Percentiles rank a stretch among this genome's conserved stretches.
These are phyloP conservation scores for Penium margaritaceum DNA, from an alignment of 139 green algal species.

Conservation along the genomic window DNA sequence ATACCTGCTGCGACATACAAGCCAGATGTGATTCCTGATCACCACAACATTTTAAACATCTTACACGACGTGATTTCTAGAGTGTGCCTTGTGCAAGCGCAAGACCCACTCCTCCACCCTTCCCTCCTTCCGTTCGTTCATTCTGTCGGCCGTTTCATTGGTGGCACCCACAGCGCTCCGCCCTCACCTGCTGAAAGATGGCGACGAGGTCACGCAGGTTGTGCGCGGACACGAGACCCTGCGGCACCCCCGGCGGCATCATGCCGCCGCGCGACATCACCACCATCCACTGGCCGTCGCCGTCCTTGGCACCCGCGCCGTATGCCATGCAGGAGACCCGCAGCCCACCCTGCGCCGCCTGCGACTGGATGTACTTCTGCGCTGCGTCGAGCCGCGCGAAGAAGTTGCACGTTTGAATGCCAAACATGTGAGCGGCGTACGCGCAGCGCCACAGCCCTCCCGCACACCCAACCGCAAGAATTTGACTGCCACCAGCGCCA, in stretches of 20 bases:
- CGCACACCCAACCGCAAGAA: not conserved
- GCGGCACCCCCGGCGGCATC: not conserved
- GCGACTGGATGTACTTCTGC: not conserved
- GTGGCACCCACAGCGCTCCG: not conserved
- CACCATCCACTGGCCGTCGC: conserved; percentile 7
- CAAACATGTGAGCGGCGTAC: not conserved
- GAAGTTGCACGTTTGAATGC: conserved; percentile 13
- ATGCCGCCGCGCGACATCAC: not conserved
- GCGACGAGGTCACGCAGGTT: not conserved
- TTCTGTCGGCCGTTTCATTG: too few species aligned
- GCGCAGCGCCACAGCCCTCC: not conserved
- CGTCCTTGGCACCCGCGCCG: too few species aligned
- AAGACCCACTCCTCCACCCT: not conserved
- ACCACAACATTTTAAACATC: not conserved
- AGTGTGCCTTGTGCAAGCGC: not conserved
- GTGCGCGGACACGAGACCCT: not conserved
- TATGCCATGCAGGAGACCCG: not conserved
- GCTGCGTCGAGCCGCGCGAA: not conserved
- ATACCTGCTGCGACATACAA: too few species aligned
- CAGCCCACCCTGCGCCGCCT: not conserved
- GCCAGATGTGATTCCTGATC: not conserved
- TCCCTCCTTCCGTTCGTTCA: too few species aligned
- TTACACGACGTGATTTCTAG: not conserved
- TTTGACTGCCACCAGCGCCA: not conserved
- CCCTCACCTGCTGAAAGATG: not conserved